Evolutionary conservation across 2,329 filamentous ascomycete genomes (phyloP), one percentile per base, ranked within the genome.

Genomic region (Pseudogymnoascus sp.): DNA sequence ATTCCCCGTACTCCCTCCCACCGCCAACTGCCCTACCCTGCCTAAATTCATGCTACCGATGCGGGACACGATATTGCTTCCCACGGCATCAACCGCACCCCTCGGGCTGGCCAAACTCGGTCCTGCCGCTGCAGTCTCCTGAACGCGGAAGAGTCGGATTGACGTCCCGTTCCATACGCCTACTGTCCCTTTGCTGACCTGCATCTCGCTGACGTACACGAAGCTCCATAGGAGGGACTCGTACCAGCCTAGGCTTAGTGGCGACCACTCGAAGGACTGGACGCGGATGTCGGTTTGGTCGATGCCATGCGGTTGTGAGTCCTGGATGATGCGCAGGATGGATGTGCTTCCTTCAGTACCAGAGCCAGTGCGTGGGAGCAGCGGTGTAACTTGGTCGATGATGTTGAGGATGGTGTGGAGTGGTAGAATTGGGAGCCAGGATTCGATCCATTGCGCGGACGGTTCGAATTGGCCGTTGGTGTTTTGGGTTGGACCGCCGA

Each of bases 231-330:
- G 81, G 11, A 97, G 80, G 4, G 91, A 93, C 75, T 97, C 91
- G 74, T 97, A 97, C 95, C 95, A 97, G 59, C 93, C 93, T 60
- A 97, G 81, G 0, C 91, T 89, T 36, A 96, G 80, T 0, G 90
- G 88, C 2, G 92, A 93, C 93, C 93, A 97, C 76, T 96, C 91
- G 71, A 97, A 97, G 12, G 91, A 88, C 72, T 97, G 93, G 14
- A 95, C 88, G 34, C 89, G 84, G 61, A 91, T 82, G 0, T 88
- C 81, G 1, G 86, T 86, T 0, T 89, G 84, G 53, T 96, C 91
- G 38, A 96, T 85, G 7, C 86, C 88, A 8, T 86, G 82, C 46
- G 96, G 78, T 60, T 84, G 81, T 1, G 88, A 82, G 16, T 81
- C 79, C 64, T 80, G 81, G 65, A 91, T 85, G 25, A 78, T 80